These are phyloP conservation scores for Yamadazyma taylorii DNA, from an alignment of 1,139 yeast species.

Conservation along the genomic window DNA sequence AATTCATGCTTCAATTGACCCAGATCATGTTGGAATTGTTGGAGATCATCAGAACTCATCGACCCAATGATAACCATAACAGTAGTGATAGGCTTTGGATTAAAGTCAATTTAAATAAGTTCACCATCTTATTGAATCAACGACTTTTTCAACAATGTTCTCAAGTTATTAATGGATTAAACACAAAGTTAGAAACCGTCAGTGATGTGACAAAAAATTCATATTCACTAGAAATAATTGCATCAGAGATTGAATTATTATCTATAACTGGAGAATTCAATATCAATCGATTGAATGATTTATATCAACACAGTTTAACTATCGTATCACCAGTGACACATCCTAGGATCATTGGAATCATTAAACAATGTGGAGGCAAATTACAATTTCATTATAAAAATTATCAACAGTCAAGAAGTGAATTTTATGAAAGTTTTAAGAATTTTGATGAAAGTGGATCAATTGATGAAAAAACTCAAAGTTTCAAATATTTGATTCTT, in stretches of 20 bases:
- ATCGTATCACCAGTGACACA: slow-evolving; percentile 70
- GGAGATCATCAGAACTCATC: slow-evolving; percentile 13
- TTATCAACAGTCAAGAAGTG: slow-evolving; percentile 61
- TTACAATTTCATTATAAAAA: slow-evolving; percentile 61
- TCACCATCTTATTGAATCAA: slow-evolving; percentile 47
- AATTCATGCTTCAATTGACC: slow-evolving; percentile 28
- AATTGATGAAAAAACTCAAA: slow-evolving; percentile 45
- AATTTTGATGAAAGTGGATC: slow-evolving; percentile 82
- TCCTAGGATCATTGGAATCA: slow-evolving; percentile 68
- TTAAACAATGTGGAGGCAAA: slow-evolving; percentile 75
- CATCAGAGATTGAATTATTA: slow-evolving; percentile 60
- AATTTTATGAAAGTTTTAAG: slow-evolving; percentile 72
- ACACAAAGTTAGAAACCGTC: slow-evolving; percentile 35
- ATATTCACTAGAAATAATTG: slow-evolving; percentile 60
- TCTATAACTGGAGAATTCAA: slow-evolving; percentile 27
- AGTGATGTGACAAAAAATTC: slow-evolving; percentile 47
- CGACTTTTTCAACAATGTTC: slow-evolving; percentile 37
- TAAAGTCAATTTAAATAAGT: slow-evolving; percentile 52
- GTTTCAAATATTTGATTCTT: slow-evolving; percentile 61
- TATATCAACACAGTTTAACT: slow-evolving; percentile 49
- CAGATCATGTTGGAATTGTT: slow-evolving; percentile 29
- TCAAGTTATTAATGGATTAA: slow-evolving; percentile 39
- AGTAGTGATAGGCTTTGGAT: slow-evolving; percentile 47
- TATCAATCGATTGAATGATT: slow-evolving; percentile 39
- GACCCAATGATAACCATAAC: slow-evolving; percentile 33